These are phyloP conservation scores for Talaromyces nanjingensis DNA, from an alignment of 495 filamentous ascomycete species.

Conservation along the genomic window DNA sequence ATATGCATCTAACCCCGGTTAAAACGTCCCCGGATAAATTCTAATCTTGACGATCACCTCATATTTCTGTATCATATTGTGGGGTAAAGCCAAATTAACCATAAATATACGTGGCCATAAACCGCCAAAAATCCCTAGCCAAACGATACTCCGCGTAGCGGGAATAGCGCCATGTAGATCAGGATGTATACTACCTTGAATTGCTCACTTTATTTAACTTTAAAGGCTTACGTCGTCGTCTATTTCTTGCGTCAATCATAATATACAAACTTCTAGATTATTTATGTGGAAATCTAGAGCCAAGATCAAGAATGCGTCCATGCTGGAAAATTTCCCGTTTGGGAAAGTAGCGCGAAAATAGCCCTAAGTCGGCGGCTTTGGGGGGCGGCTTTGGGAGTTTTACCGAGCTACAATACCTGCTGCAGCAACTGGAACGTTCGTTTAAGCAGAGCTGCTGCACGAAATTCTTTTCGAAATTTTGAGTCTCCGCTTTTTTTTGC, in stretches of 20 bases:
- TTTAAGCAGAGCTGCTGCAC: neutral
- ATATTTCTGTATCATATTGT: neutral
- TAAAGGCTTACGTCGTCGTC: neutral
- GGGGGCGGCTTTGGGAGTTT: neutral
- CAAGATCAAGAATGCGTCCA: neutral
- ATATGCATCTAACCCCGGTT: neutral
- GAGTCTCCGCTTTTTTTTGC: neutral
- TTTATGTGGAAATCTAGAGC: neutral
- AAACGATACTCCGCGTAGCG: neutral
- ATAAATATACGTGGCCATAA: neutral
- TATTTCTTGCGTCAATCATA: neutral
- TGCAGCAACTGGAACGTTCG: neutral
- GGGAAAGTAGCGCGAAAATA: neutral
- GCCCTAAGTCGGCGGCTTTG: neutral
- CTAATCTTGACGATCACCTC: neutral
- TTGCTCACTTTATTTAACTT: neutral
- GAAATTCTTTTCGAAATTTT: neutral
- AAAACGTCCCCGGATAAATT: neutral
- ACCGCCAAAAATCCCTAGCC: neutral
- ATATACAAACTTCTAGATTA: neutral
- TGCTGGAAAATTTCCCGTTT: constrained; percentile 1
- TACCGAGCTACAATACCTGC: neutral
- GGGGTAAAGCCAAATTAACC: neutral
- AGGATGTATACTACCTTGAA: neutral
- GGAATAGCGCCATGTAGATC: neutral